These are phyloP conservation scores for Vachellia pachyceras DNA, from an alignment of 306 rosid species.

Conservation along the genomic window DNA sequence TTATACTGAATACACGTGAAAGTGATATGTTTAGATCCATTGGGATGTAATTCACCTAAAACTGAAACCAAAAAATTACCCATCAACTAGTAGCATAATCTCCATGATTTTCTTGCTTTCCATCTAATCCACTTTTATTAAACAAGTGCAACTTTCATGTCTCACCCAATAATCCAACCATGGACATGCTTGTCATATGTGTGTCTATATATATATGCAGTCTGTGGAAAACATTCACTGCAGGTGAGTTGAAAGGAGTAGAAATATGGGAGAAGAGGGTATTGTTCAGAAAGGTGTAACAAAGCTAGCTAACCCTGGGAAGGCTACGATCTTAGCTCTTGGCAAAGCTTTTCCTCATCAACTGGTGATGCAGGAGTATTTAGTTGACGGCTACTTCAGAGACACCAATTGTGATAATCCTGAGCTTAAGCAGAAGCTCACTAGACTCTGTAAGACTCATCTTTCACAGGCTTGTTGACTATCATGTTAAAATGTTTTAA, in stretches of 20 bases:
- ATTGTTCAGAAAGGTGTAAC: slow-evolving; percentile 33
- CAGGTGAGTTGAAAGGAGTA: background rate
- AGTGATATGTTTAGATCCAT: background rate
- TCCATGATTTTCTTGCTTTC: slow-evolving; percentile 64
- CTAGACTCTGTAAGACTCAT: slow-evolving; percentile 74
- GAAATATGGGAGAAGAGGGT: slow-evolving; percentile 63
- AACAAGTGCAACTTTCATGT: background rate
- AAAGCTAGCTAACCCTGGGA: slow-evolving; percentile 59
- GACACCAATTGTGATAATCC: slow-evolving; percentile 87
- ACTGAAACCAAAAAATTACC: slow-evolving; percentile 50
- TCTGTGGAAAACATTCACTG: slow-evolving; percentile 7
- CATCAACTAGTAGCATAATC: slow-evolving; percentile 36
- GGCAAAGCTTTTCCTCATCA: slow-evolving; percentile 98
- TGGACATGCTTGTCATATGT: slow-evolving; percentile 13
- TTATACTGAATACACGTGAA: background rate
- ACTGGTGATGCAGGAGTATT: slow-evolving; percentile 87
- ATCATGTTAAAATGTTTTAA: no score
- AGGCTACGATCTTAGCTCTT: slow-evolving; percentile 82
- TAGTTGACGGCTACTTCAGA: slow-evolving; percentile 90
- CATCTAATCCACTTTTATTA: slow-evolving; percentile 49
- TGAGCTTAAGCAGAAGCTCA: slow-evolving; percentile 77
- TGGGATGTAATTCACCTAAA: background rate
- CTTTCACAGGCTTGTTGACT: background rate
- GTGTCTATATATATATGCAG: slow-evolving; percentile 49
- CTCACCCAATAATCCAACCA: slow-evolving; percentile 29